Evolutionary conservation across 1,284 basidiomycete species (phyloP).

Genomic region (Ceratobasidium sp.): DNA sequence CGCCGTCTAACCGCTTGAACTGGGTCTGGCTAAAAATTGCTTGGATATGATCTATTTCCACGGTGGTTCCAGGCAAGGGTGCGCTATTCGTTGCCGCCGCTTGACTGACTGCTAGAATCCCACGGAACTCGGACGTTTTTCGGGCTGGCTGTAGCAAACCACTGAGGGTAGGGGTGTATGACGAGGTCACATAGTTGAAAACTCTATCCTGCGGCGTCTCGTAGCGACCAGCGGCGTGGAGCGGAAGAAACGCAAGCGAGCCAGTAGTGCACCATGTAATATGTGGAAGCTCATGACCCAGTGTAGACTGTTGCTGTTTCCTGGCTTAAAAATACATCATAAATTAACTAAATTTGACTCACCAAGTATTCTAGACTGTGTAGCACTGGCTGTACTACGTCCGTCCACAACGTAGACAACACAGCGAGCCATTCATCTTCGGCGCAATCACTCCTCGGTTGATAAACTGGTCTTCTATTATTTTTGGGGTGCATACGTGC

Average conservation of each 20-base stretch:
- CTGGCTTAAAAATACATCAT: too few relatives aligned
- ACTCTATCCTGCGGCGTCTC: neutral
- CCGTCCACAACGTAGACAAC: neutral
- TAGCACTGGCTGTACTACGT: neutral
- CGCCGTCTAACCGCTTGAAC: neutral
- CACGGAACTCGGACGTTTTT: neutral
- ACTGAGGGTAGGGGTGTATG: neutral
- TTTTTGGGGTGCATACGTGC: too few relatives aligned
- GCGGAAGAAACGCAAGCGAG: neutral
- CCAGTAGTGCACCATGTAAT: neutral
- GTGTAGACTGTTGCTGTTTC: too few relatives aligned
- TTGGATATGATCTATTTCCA: neutral
- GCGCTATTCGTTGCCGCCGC: neutral
- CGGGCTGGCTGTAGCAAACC: neutral
- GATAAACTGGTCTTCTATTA: too few relatives aligned
- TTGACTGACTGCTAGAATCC: neutral
- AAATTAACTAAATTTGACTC: neutral
- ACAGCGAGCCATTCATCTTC: too few relatives aligned
- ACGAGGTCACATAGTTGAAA: neutral
- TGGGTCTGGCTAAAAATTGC: neutral
- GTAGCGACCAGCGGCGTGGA: neutral
- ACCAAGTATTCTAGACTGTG: neutral
- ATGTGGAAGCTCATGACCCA: neutral
- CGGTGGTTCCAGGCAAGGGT: neutral
- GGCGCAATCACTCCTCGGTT: too few relatives aligned